These are phyloP conservation scores for Hippophae rhamnoides DNA, from an alignment of 306 rosid species.

Conservation along the genomic window DNA sequence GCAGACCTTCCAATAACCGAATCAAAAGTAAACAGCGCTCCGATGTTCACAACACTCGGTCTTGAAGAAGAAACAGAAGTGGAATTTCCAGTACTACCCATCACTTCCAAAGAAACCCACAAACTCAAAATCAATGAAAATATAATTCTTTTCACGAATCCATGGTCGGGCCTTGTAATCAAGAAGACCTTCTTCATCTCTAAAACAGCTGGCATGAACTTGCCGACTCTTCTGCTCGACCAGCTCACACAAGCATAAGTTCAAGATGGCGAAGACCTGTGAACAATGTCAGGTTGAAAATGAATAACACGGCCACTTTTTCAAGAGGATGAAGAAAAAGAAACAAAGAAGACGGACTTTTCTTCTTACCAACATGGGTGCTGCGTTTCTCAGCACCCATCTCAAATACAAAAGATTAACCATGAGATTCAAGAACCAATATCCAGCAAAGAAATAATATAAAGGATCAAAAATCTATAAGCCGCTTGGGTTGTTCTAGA, in stretches of 20 bases:
- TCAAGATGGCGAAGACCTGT: conserved; percentile 26
- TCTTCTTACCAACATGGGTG: conserved; percentile 4
- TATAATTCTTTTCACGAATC: conserved; percentile 18
- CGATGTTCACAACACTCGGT: conserved; percentile 46
- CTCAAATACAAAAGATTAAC: conserved; percentile 13
- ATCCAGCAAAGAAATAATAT: not conserved
- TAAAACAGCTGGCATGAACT: conserved; percentile 13
- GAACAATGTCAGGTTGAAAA: conserved; percentile 26
- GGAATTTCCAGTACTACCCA: conserved; percentile 35
- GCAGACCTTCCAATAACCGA: conserved; percentile 60
- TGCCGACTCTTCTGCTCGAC: conserved; percentile 18
- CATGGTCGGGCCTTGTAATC: conserved; percentile 16
- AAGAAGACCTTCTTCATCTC: conserved; percentile 29
- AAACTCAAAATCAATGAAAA: conserved; percentile 32
- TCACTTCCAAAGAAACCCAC: conserved; percentile 38
- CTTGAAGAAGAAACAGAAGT: conserved; percentile 25
- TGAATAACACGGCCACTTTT: not conserved
- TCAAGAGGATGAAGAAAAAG: not conserved
- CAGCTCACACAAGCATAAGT: conserved; percentile 15
- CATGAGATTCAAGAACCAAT: conserved; percentile 21
- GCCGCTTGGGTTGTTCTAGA: conserved; percentile 14
- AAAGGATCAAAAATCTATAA: not conserved
- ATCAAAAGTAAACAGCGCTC: conserved; percentile 48
- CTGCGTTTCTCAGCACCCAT: conserved; percentile 14
- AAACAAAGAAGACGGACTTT: not conserved